Base-by-base conservation (phyloP, 2,329 filamentous ascomycete genomes). In the Celoporthe dispersa region DNA sequence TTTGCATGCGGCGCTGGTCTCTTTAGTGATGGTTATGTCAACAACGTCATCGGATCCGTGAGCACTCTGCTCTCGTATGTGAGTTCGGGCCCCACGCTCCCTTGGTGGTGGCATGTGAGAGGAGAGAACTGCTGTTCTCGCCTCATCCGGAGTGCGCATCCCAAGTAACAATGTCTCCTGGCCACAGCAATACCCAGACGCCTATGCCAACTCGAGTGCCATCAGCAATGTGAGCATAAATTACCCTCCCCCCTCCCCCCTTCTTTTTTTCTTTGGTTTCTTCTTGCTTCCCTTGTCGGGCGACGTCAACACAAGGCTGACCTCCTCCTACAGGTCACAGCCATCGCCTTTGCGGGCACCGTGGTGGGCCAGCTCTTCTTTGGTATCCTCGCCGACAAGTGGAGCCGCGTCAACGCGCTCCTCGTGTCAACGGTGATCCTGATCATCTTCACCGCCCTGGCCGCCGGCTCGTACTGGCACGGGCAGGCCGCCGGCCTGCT, bases 11-110 rank as follows among this genome's bases (percentile, higher is more conserved):
- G 94, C 73, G 92, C 94, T 66, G 94, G 94, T 76, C 85, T 97
- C 1, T 97, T 97, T 81, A 94, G 91, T 33, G 94, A 97, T 79
- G 94, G 94, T 22, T 97, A 97, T 79, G 88, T 97, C 78, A 97
- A 97, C 81, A 94, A 93, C 76, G 92, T 94, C 28, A 70, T 70
- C 41, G 44, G 53, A 1, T 37, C 51, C 41, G 66, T 69, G 31
- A 62, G 35, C 55, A 61, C 68, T 19, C 35, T 70, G n/a, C 37
- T 64, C 1, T 2, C 12, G 14, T 28, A 11, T 25, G 51, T 71
- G 8, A 67, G 64, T 67, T n/a, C n/a, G 22, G n/a, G 33, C 14
- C 19, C 70, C 44, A 59, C 11, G 16, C n/a, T 2, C 48, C 16
- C 44, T 7, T 51, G 48, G 25, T 55, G 51, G 9, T 25, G 19